These are phyloP conservation scores for Xerocomellus amylosporus DNA, from an alignment of 768 basidiomycete genomes.

Conservation along the genomic window DNA sequence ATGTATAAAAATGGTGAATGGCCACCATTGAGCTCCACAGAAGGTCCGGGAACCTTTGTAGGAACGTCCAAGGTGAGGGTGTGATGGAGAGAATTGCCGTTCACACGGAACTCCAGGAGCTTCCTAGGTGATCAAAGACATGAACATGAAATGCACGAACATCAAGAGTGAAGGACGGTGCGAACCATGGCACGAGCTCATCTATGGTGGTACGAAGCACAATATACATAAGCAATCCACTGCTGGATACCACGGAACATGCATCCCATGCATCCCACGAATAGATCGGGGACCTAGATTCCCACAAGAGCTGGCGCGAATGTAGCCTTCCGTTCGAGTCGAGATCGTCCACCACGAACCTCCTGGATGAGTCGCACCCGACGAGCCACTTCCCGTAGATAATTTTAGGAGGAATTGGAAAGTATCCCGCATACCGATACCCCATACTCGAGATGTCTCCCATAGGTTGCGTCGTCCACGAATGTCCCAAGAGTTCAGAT, in stretches of 20 bases:
- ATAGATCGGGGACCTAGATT: background rate
- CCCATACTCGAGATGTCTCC: background rate
- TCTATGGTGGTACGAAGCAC: too few relatives aligned
- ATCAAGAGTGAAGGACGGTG: too few relatives aligned
- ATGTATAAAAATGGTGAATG: background rate
- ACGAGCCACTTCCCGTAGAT: background rate
- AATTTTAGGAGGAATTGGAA: background rate
- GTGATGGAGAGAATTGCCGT: background rate
- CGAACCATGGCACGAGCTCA: too few relatives aligned
- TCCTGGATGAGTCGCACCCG: background rate
- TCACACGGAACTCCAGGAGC: background rate
- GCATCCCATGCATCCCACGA: background rate
- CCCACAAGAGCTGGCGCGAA: background rate
- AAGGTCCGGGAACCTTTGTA: background rate
- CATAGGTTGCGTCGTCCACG: background rate
- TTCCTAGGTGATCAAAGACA: background rate
- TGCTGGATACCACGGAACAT: background rate
- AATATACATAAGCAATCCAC: background rate
- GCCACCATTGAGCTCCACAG: background rate
- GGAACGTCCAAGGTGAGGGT: background rate
- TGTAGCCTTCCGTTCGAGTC: background rate
- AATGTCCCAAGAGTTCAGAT: background rate
- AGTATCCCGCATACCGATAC: too few relatives aligned
- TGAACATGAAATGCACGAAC: background rate
- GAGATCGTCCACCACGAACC: background rate